Percentiles rank a stretch among this genome's conserved stretches.
phyloP scores from a whole-genome alignment of 495 filamentous ascomycete species.

The Pseudevernia furfuracea region DNA sequence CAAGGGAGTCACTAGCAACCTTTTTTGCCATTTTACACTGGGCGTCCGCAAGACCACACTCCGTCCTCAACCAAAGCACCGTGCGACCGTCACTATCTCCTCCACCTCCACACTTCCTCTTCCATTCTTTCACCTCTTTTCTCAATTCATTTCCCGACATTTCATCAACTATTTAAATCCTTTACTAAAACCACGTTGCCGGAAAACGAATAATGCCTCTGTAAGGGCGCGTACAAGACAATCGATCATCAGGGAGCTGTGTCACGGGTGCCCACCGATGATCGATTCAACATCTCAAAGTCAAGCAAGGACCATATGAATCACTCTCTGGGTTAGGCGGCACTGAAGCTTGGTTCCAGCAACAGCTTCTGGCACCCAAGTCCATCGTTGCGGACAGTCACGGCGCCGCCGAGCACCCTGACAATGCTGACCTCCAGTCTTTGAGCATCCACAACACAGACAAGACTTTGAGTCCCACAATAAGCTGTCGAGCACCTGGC shows the following conservation, averaged over 20 bases:
- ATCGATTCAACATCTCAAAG: background rate
- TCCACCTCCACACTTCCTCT: background rate
- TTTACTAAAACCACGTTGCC: background rate
- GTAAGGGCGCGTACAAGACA: background rate
- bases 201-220: constrained; percentile 1
- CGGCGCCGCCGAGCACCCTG: constrained; percentile 4
- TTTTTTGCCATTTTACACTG: background rate
- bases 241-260: constrained; percentile 1
- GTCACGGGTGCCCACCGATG: constrained; percentile 4
- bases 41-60: constrained; percentile 2
- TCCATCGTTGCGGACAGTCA: background rate
- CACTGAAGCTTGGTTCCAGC: background rate
- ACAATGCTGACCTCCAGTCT: constrained; percentile 8
- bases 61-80: background rate
- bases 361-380: background rate
- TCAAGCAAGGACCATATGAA: constrained; percentile 8
- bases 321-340: background rate
- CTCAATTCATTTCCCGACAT: too few relatives aligned
- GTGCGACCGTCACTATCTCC: background rate
- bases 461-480: constrained; percentile 2
- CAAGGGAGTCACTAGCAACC: constrained; percentile 7
- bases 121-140: background rate
- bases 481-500: background rate
- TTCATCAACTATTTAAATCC: background rate
- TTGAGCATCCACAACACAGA: background rate